Conservation (phyloP, 2,329 filamentous ascomycete species). For the Fusarium pseudocircinatum region DNA sequence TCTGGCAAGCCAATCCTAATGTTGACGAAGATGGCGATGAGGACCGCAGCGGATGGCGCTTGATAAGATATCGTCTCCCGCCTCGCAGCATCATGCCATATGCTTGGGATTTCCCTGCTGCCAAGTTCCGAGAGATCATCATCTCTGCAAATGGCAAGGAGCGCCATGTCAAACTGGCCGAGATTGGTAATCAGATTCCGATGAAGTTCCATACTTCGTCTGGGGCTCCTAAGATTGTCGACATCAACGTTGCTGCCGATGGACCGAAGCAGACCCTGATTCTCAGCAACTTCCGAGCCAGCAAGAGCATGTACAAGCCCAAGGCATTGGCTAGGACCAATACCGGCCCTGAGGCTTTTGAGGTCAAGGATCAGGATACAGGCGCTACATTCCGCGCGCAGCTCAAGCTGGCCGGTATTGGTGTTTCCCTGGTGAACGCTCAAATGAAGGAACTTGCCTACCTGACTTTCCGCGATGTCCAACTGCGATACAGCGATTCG, state of each 20-base stretch:
- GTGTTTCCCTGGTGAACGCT: conserved; percentile 91
- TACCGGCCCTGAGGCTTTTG: conserved; percentile 71
- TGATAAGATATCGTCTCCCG: conserved; percentile 90
- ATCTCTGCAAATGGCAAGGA: conserved; percentile 67
- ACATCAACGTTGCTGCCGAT: conserved; percentile 94
- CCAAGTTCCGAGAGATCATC: conserved; percentile 94
- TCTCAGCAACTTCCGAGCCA: conserved; percentile 90
- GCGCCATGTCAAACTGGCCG: conserved; percentile 90
- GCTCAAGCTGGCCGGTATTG: conserved; percentile 87
- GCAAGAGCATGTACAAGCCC: conserved; percentile 86
- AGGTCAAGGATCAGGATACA: conserved; percentile 91
- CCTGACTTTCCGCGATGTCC: conserved; percentile 89
- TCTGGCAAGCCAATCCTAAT: conserved; percentile 94
- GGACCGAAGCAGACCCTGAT: conserved; percentile 96
- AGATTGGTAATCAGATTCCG: conserved; percentile 95
- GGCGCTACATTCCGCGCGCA: conserved; percentile 90
- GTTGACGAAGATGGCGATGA: conserved; percentile 88
- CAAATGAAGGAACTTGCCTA: conserved; percentile 94
- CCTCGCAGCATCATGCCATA: conserved; percentile 99
- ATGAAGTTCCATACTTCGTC: conserved; percentile 82
- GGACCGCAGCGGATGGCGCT: conserved; percentile 88
- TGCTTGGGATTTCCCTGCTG: conserved; percentile 98
- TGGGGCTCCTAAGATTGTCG: conserved; percentile 85
- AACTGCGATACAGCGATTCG: conserved; percentile 93
- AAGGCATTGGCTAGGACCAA: conserved; percentile 61